Evolutionary conservation across 257 asterid species (phyloP).

Genomic region (Solanum pimpinellifolium): DNA sequence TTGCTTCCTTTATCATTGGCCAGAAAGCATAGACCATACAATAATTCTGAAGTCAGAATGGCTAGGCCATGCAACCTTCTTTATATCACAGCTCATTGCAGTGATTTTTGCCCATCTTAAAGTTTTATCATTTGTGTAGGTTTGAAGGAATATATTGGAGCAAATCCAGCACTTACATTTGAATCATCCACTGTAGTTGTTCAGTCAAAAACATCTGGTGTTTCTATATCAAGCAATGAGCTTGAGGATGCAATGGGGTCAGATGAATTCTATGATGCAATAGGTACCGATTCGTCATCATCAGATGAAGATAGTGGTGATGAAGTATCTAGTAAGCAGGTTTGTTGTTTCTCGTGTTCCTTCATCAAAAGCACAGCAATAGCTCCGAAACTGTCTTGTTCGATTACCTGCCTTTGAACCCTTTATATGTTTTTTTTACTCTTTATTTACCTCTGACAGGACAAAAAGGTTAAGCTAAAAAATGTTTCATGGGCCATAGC

Average conservation of each 20-base stretch:
- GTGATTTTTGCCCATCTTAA: background rate
- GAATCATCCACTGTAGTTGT: slow-evolving; percentile 37
- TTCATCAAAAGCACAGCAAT: background rate
- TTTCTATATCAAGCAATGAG: slow-evolving; percentile 40
- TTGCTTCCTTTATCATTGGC: background rate
- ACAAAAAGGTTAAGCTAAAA: slow-evolving; percentile 53
- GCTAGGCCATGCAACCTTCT: background rate
- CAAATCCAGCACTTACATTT: slow-evolving; percentile 56
- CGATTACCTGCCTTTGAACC: background rate
- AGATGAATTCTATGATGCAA: slow-evolving; percentile 91
- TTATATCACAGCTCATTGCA: background rate
- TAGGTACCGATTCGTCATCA: slow-evolving; percentile 57
- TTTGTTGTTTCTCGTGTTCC: slow-evolving; percentile 6
- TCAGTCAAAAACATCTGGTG: slow-evolving; percentile 46
- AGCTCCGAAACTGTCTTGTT: background rate
- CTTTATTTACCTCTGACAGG: slow-evolving; percentile 26
- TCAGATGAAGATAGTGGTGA: slow-evolving; percentile 51
- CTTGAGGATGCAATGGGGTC: slow-evolving; percentile 55
- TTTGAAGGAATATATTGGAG: slow-evolving; percentile 86
- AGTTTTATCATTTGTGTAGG: slow-evolving; percentile 33
- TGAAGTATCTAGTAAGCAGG: slow-evolving; percentile 42
- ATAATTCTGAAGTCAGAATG: background rate
- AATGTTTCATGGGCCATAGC: slow-evolving; percentile 86
- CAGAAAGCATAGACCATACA: background rate
- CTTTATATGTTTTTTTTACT: background rate